Percentiles rank a stretch among this genome's conserved stretches.
phyloP scores from a whole-genome alignment of 2,329 filamentous ascomycete species.

The Amauroascus niger region DNA sequence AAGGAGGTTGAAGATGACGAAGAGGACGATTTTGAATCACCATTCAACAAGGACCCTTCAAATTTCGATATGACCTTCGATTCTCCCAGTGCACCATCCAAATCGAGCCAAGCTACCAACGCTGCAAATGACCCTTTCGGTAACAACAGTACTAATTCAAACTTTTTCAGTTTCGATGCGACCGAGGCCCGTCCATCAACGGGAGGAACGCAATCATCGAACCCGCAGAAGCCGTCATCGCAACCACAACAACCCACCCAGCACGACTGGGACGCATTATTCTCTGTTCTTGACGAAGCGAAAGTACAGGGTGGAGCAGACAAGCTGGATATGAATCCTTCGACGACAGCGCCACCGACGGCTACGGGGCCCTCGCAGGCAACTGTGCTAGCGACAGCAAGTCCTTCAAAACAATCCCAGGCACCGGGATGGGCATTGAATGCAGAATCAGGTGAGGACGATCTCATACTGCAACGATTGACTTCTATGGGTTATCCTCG shows the following conservation, averaged over 20 bases:
- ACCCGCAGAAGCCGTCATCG: constrained; percentile 7
- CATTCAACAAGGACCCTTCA: constrained; percentile 26
- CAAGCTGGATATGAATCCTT: constrained; percentile 19
- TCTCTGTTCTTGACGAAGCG: constrained; percentile 63
- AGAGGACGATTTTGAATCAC: constrained; percentile 47
- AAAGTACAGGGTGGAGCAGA: constrained; percentile 21
- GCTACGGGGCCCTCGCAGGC: constrained; percentile 7
- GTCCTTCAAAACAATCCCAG: constrained; percentile 23
- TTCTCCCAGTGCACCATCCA: constrained; percentile 27
- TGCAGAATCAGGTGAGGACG: constrained; percentile 70
- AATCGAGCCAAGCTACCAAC: constrained; percentile 18
- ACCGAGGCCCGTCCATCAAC: constrained; percentile 21
- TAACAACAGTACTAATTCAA: constrained; percentile 23
- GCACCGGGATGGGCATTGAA: constrained; percentile 58
- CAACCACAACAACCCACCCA: constrained; percentile 32
- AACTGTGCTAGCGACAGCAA: constrained; percentile 9
- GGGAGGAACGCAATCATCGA: background rate
- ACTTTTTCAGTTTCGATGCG: constrained; percentile 35
- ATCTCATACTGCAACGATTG: constrained; percentile 80
- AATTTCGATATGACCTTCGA: constrained; percentile 43
- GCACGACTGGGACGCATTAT: constrained; percentile 93
- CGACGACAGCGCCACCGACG: constrained; percentile 15
- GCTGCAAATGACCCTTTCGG: constrained; percentile 18
- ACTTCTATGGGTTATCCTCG: constrained; percentile 82
- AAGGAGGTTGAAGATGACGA: constrained; percentile 40